Evolutionary conservation across 2,329 filamentous ascomycete genomes (phyloP), one percentile per base, ranked within the genome.

Genomic region (Madurella mycetomatis): DNA sequence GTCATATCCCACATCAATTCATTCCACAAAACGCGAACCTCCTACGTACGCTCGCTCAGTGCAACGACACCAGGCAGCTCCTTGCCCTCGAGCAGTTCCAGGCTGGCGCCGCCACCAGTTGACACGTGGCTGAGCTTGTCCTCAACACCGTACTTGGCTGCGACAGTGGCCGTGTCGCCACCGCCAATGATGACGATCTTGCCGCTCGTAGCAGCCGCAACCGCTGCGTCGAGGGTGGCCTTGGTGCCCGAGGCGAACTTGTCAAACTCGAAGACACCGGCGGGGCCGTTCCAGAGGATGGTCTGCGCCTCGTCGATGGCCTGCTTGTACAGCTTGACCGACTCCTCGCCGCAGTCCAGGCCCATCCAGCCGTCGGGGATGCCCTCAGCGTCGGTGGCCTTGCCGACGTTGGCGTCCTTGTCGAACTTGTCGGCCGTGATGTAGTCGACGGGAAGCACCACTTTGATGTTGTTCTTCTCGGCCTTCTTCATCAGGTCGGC

Each of bases 291-390:
- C 94, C 94, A 99, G 61, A 99, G 88, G 72, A 99, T 96, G 54
- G 94, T 99, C 82, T 96, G 85, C 62, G 92, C 84, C 67, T 92
- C 85, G 62, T 81, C 80, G 65, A 99, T 97, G 64, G 92, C 85
- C 70, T 87, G 78, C 80, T 92, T 85, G 85, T 88, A 97, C 54
- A 95, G 82, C 77, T 91, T 83, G 67, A 95, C 81, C 63, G 86
- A 92, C 85, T 96, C 86, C 62, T 87, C 82, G 55, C 94, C 94
- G 70, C 90, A 94, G 77, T 99, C 94, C 47, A 99, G 86, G 70
- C 94, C 94, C 90, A 96, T 92, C 90, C 88, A 97, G 72, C 92
- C 94, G 68, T 97, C 92, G 59, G 92, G 91, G 64, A 99, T 96
- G 62, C 94, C 94, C 25, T 88, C 81, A 66, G 83, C 81, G 72